These are phyloP conservation scores for Scenedesmus sp. DNA, from an alignment of 163 green algal species.

Conservation along the genomic window DNA sequence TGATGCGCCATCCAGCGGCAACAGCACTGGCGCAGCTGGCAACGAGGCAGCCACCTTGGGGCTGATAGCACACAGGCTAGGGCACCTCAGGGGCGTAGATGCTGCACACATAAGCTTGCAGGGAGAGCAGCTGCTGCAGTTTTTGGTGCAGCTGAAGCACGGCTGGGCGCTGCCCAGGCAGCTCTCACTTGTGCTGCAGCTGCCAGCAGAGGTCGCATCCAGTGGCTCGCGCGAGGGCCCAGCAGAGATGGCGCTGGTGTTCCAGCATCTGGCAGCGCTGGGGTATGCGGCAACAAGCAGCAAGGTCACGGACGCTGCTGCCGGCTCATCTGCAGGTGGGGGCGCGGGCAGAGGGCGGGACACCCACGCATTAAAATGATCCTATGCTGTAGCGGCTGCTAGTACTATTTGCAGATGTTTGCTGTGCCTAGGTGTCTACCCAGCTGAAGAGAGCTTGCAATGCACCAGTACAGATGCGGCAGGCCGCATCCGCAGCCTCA, in stretches of 20 bases:
- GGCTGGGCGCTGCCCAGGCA: background rate
- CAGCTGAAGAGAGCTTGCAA: no score
- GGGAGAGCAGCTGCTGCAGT: conserved; percentile 2
- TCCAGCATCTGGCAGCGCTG: background rate
- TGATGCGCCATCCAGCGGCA: background rate
- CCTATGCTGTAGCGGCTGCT: no score
- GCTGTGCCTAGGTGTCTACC: background rate
- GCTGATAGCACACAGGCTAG: background rate
- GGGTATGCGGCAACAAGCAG: background rate
- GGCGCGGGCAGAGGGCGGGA: no score
- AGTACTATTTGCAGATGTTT: background rate
- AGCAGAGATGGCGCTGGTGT: background rate
- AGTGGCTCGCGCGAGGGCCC: background rate
- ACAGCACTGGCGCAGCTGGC: background rate
- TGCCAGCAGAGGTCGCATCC: background rate
- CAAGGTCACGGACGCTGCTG: background rate
- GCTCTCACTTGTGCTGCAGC: background rate
- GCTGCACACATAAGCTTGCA: background rate
- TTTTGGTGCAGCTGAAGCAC: background rate
- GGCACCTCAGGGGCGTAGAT: background rate
- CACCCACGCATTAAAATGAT: no score
- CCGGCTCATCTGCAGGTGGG: background rate
- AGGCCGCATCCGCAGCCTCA: background rate
- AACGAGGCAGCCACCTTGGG: background rate
- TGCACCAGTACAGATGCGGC: no score